Conservation (phyloP, 805 yeast species). For the Teunomyces pallodes region DNA sequence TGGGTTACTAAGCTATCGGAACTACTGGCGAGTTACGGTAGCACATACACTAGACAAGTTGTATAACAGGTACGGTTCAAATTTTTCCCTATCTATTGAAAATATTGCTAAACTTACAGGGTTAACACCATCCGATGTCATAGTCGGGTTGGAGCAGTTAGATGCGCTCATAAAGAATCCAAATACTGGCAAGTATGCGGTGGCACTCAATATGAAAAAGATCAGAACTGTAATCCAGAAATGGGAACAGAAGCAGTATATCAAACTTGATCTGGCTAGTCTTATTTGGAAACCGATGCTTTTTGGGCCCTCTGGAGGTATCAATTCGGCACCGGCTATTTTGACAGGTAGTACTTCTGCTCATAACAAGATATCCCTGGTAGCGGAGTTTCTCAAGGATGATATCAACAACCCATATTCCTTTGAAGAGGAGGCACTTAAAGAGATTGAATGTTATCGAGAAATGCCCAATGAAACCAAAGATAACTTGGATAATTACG, state of each 20-base stretch:
- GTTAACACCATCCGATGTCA: slow-evolving; percentile 81
- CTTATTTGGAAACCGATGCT: slow-evolving; percentile 80
- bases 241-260: slow-evolving; percentile 57
- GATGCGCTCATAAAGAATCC: slow-evolving; percentile 55
- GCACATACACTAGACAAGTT: slow-evolving; percentile 44
- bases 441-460: slow-evolving; percentile 38
- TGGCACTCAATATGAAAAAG: slow-evolving; percentile 46
- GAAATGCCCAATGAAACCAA: slow-evolving; percentile 7
- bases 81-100: slow-evolving; percentile 48
- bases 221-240: slow-evolving; percentile 42
- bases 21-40: slow-evolving; percentile 76
- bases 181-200: slow-evolving; percentile 45
- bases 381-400: slow-evolving; percentile 61
- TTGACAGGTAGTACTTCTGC: slow-evolving; percentile 21
- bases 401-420: slow-evolving; percentile 64
- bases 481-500: slow-evolving; percentile 23
- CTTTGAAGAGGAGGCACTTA: slow-evolving; percentile 54
- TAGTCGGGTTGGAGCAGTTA: slow-evolving; percentile 80
- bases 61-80: slow-evolving; percentile 10
- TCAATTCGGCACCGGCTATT: slow-evolving; percentile 56
- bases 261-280: slow-evolving; percentile 47
- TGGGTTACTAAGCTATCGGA: slow-evolving; percentile 81
- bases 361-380: slow-evolving; percentile 50
- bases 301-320: slow-evolving; percentile 85
- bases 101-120: slow-evolving; percentile 72